phyloP scores from a whole-genome alignment of 768 basidiomycete species.

The Lentinula sp. region DNA sequence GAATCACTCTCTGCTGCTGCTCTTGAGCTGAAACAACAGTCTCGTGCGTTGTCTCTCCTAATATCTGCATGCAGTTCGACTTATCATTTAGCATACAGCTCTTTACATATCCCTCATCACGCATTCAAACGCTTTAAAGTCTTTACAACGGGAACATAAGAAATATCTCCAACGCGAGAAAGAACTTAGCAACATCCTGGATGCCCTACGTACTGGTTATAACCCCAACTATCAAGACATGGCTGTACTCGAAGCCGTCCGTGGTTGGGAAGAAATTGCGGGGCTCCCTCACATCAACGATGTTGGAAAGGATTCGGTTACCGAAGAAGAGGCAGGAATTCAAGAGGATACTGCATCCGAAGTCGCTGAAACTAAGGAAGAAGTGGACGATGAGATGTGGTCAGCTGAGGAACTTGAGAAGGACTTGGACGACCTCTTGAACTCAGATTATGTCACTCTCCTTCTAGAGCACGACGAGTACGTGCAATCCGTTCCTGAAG shows the following conservation, averaged over 20 bases:
- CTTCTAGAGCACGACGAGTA: slow-evolving; percentile 75
- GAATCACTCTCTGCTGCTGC: slow-evolving; percentile 77
- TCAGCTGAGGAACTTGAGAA: slow-evolving; percentile 50
- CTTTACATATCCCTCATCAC: slow-evolving; percentile 69
- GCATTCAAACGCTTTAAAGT: slow-evolving; percentile 71
- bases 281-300: slow-evolving; percentile 70
- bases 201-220: slow-evolving; percentile 75
- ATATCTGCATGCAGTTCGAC: background rate
- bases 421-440: slow-evolving; percentile 50
- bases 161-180: slow-evolving; percentile 71
- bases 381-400: slow-evolving; percentile 57
- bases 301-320: slow-evolving; percentile 43
- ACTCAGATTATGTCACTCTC: slow-evolving; percentile 66
- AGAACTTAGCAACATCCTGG: slow-evolving; percentile 77
- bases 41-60: slow-evolving; percentile 49
- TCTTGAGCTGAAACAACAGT: slow-evolving; percentile 79
- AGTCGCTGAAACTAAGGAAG: slow-evolving; percentile 34
- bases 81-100: slow-evolving; percentile 37
- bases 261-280: slow-evolving; percentile 82
- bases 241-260: slow-evolving; percentile 95
- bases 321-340: slow-evolving; percentile 25
- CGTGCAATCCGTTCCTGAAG: slow-evolving; percentile 40
- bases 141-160: slow-evolving; percentile 67
- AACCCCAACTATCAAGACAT: slow-evolving; percentile 99
- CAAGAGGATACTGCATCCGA: slow-evolving; percentile 23